Evolutionary conservation across 2,329 filamentous ascomycete genomes (phyloP), one percentile per base, ranked within the genome.

Genomic region (Metarhizium robertsii): DNA sequence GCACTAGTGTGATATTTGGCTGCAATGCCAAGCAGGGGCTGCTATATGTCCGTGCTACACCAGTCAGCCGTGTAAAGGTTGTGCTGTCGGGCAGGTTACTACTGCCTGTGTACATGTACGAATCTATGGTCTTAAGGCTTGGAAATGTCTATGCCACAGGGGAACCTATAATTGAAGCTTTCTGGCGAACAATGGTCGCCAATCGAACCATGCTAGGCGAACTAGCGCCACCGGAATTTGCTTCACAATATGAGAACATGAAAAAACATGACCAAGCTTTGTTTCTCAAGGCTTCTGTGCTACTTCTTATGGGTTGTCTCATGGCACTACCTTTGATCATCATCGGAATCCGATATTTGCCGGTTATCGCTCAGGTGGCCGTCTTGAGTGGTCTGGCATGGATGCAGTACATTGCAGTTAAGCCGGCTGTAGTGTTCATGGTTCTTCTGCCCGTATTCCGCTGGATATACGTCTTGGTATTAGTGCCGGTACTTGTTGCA

Each of bases 161-260:
- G 32, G 54, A 56, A 25, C 34, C 56, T 29, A 49, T 51, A 13
- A 40, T 47, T 6, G 56, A 58, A 46, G 56, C 56, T n/a, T 30
- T 56, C 2, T 58, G 56, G 54, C 56, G 56, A 8, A 58, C 54
- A 18, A 18, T 56, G 32, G 50, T 54, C 20, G 56, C 43, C 10
- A 58, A 58, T 51, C 46, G 54, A 38, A 56, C 56, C 34, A 52
- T 51, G 14, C 40, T 47, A 32, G 56, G 54, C 6, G 50, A 46
- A 29, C 47, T 14, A 13, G 54, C 54, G 6, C 54, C 54, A 14
- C 49, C 54, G 2, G 54, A 52, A 20, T 58, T 53, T 20, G 54
- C 38, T 16, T 7, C 38, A 40, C 56, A 56, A 32, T 58, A 58
- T 32, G 43, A 56, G 49, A 54, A 50, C 36, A 50, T 56, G 42